These are phyloP conservation scores for Saccharomycopsis schoenii DNA, from an alignment of 805 yeast species.

Conservation along the genomic window DNA sequence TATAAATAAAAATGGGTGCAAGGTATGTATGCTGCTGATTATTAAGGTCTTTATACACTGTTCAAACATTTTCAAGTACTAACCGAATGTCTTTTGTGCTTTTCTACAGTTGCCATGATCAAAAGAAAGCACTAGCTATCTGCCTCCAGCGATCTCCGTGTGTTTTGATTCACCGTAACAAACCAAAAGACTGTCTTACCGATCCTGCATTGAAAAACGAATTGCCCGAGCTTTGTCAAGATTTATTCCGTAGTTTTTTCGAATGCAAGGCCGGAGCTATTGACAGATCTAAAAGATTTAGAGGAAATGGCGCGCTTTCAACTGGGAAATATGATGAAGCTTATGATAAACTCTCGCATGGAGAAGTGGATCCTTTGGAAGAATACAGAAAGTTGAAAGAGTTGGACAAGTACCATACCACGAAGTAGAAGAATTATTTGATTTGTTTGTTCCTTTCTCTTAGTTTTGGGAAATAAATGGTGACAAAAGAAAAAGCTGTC, in stretches of 20 bases:
- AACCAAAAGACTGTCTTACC: slow-evolving; percentile 80
- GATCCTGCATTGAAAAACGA: slow-evolving; percentile 68
- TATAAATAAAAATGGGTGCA: background rate
- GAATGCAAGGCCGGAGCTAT: slow-evolving; percentile 88
- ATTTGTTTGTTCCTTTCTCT: too few relatives aligned
- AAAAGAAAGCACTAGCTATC: slow-evolving; percentile 88
- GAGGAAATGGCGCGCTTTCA: slow-evolving; percentile 89
- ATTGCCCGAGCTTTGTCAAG: slow-evolving; percentile 80
- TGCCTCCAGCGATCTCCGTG: slow-evolving; percentile 96
- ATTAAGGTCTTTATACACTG: too few relatives aligned
- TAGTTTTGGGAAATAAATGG: too few relatives aligned
- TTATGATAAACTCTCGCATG: slow-evolving; percentile 65
- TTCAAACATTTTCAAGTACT: too few relatives aligned
- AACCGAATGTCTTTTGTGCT: background rate
- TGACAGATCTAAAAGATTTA: slow-evolving; percentile 83
- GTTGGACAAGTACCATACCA: slow-evolving; percentile 40
- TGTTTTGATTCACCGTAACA: slow-evolving; percentile 80
- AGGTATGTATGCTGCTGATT: background rate
- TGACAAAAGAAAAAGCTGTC: too few relatives aligned
- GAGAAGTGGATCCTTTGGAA: slow-evolving; percentile 72
- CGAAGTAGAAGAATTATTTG: background rate
- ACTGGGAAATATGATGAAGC: slow-evolving; percentile 90
- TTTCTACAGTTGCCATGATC: slow-evolving; percentile 72
- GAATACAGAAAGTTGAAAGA: slow-evolving; percentile 66
- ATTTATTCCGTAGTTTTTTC: slow-evolving; percentile 74